Percentiles rank a stretch among this genome's conserved stretches.
phyloP scores from a whole-genome alignment of 2,329 filamentous ascomycete genomes.

The Pezicula radicicola region DNA sequence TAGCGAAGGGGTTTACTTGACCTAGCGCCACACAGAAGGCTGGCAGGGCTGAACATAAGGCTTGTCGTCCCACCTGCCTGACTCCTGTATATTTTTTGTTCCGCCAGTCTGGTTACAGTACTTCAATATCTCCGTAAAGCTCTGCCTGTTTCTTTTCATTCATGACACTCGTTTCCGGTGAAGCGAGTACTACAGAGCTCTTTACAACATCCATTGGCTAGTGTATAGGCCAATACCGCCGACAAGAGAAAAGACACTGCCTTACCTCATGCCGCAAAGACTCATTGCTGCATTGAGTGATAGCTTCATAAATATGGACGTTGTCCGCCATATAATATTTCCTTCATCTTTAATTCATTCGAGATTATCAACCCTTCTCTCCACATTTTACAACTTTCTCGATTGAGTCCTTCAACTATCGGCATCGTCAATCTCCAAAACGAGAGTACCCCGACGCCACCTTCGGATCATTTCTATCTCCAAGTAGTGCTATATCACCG shows the following conservation, averaged over 20 bases:
- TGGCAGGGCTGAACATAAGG: no score
- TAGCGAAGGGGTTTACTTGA: no score
- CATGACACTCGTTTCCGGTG: neutral
- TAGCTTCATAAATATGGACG: slow-evolving; percentile 37
- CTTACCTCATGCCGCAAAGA: neutral
- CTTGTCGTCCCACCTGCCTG: neutral
- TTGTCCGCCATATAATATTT: neutral
- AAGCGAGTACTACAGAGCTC: neutral
- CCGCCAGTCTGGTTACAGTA: neutral
- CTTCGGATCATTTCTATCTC: no score
- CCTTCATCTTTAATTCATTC: neutral
- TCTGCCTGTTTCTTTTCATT: neutral
- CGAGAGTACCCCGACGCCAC: neutral
- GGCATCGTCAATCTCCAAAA: neutral
- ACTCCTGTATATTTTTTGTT: neutral
- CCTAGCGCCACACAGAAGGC: no score
- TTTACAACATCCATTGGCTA: neutral
- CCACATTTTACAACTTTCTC: neutral
- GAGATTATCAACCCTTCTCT: neutral
- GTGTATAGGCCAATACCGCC: neutral
- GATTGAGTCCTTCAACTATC: neutral
- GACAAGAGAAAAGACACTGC: neutral
- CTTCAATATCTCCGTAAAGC: neutral
- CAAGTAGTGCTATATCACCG: no score
- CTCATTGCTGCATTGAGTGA: neutral